phyloP scores from a whole-genome alignment of 2,329 filamentous ascomycete genomes.

The Clonostachys rhizophaga region DNA sequence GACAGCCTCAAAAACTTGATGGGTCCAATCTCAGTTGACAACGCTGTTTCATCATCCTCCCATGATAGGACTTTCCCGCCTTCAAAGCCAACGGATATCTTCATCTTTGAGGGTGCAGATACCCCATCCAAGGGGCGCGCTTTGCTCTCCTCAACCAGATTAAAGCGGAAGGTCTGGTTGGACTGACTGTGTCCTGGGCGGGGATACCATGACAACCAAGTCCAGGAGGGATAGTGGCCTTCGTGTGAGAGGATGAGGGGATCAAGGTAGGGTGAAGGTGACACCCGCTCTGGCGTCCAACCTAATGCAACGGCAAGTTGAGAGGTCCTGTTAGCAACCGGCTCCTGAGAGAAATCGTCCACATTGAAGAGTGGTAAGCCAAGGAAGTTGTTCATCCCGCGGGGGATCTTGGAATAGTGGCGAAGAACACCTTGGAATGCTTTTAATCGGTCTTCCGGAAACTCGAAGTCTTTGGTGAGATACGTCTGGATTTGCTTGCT shows the following conservation, averaged over 20 bases:
- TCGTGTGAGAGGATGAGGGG: conserved; percentile 6
- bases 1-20: conserved; percentile 23
- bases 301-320: conserved; percentile 24
- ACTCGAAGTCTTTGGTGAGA: conserved; percentile 18
- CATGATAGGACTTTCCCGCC: conserved; percentile 24
- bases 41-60: conserved; percentile 24
- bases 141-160: conserved; percentile 16
- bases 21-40: conserved; percentile 11
- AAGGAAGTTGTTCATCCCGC: conserved; percentile 18
- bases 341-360: conserved; percentile 17
- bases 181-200: conserved; percentile 7
- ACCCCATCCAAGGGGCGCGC: conserved; percentile 14
- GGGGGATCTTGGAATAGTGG: conserved; percentile 14
- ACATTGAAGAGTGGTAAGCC: conserved; percentile 27
- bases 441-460: conserved; percentile 21
- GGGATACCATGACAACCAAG: conserved; percentile 28
- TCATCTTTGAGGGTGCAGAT: conserved; percentile 21
- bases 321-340: conserved; percentile 21
- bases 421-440: conserved; percentile 23
- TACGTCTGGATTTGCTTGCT: conserved; percentile 21
- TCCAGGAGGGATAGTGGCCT: conserved; percentile 26
- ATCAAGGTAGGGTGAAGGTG: conserved; percentile 5
- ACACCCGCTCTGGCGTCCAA: conserved; percentile 21
- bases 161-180: conserved; percentile 17
- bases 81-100: conserved; percentile 25